phyloP scores from a whole-genome alignment of 2,329 filamentous ascomycete genomes.

The Pseudogymnoascus sp. region DNA sequence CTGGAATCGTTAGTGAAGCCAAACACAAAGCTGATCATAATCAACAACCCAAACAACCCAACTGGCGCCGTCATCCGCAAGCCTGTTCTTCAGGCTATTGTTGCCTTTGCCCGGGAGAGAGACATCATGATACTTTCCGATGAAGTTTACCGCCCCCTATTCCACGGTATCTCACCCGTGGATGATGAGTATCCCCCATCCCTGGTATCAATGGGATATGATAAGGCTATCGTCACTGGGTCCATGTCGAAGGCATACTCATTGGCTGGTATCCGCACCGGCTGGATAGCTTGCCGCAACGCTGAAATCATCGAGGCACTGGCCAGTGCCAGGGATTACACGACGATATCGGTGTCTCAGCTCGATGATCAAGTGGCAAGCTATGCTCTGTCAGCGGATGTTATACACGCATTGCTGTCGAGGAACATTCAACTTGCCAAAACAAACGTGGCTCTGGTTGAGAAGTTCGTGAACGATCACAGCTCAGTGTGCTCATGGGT shows the following conservation, averaged over 20 bases:
- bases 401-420: slow-evolving; percentile 54
- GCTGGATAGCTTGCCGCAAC: slow-evolving; percentile 70
- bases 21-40: slow-evolving; percentile 64
- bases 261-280: slow-evolving; percentile 70
- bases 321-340: slow-evolving; percentile 66
- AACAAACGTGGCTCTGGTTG: slow-evolving; percentile 58
- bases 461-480: slow-evolving; percentile 58
- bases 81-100: slow-evolving; percentile 49
- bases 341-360: slow-evolving; percentile 76
- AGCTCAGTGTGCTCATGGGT: slow-evolving; percentile 59
- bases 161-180: slow-evolving; percentile 43
- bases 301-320: slow-evolving; percentile 52
- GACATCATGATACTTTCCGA: slow-evolving; percentile 64
- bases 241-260: slow-evolving; percentile 83
- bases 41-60: slow-evolving; percentile 77
- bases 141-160: slow-evolving; percentile 78
- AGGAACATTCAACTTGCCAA: slow-evolving; percentile 60
- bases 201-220: slow-evolving; percentile 62
- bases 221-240: slow-evolving; percentile 62
- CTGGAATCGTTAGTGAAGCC: slow-evolving; percentile 55
- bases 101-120: slow-evolving; percentile 53
- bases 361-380: slow-evolving; percentile 72
- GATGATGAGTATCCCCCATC: slow-evolving; percentile 52
- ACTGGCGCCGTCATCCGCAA: slow-evolving; percentile 63
- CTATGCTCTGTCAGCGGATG: slow-evolving; percentile 59